Evolutionary conservation across 1,284 basidiomycete genomes (phyloP), one percentile per base, ranked within the genome.

Genomic region (Athelia sp.): DNA sequence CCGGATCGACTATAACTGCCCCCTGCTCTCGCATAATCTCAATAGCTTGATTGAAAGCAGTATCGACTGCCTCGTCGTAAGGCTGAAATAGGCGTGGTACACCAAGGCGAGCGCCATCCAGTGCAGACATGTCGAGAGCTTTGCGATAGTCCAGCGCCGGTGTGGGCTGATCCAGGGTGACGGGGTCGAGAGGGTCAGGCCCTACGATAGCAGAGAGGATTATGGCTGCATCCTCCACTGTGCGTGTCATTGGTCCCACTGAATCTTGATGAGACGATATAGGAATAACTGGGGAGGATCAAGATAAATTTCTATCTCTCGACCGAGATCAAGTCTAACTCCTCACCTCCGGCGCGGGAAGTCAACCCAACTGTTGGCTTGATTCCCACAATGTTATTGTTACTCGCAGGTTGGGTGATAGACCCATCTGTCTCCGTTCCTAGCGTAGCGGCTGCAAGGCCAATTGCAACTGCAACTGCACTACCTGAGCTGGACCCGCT

Each of bases 401-500:
- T 63, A 55, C 73, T 71, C 1, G 72, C 62, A 4, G 79, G 79
- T 38, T 74, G 78, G 10, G 73, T 72, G 49, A 85, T 84, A 48
- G 79, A 82, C 10, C 83, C 81, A 55, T 83, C 78, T 1, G 84
- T 86, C 61, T 88, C 85, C 1, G 75, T 72, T 0, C 85, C 85
- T 0, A 88, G 69, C 0, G 82, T 67, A 0, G 74, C 78, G 2
- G 82, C 72, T 4, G 75, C 69, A 3, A 88, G 71, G 3, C 84
- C 84, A 19, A 86, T 83, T 0, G 83, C 76, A 1, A 74, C 70
- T 19, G 77, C 75, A 18, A 87, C 73, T 0, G 75, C 85, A 32
- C 79, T 81, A 1, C 85, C 85, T 3, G 82, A 78, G 2, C 80
- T 83, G 1, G 81, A 84, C 2, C 84, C 83, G 50, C 77, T 81